Base-by-base conservation (phyloP, 495 filamentous ascomycete genomes). In the Neurospora sp. region DNA sequence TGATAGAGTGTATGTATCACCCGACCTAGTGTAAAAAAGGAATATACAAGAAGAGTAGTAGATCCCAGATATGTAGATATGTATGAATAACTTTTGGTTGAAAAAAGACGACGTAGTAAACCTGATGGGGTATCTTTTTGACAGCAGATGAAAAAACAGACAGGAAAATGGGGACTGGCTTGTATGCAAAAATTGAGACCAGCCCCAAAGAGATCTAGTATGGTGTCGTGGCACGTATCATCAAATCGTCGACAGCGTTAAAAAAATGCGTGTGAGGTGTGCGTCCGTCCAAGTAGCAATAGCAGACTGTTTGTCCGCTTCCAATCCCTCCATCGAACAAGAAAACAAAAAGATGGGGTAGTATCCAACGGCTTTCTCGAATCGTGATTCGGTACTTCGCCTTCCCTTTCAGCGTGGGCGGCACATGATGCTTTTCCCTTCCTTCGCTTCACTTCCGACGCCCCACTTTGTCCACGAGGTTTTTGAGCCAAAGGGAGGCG, bases 401-500 rank as follows among this genome's bases (percentile, higher is more conserved):
- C 54, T 62, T 1, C 23, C 23, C 8, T 3, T 6, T 35, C 54
- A 18, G 54, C 14, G 14, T 54, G 20, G 46, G 46, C 11, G 10
- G 5, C 20, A 54, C 20, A 54, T 54, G 46, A 18, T 62, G 20
- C 35, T 37, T 59, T 23, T 62, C 27, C 44, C 27, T 18, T 62
- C 12, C 12, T 62, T 62, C 27, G 54, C 54, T 62, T 75, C 73
- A 81, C 69, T 81, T 83, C 73, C 82, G 78, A 69, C 85, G 76
- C 31, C 83, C 80, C 23, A 86, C 83, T 72, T 83, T 85, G 23
- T 81, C 85, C 0, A 82, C 82, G 1, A 87, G 70, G 31, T 78
- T 81, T 73, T 83, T 85, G 74, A 81, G 69, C 84, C 84, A 86
- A 69, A 81, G 81, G 20, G 82, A 77, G 6, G 81, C 78, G n/a